Evolutionary conservation across 2,329 filamentous ascomycete genomes (phyloP).

Genomic region (Dothideomycetes sp.): DNA sequence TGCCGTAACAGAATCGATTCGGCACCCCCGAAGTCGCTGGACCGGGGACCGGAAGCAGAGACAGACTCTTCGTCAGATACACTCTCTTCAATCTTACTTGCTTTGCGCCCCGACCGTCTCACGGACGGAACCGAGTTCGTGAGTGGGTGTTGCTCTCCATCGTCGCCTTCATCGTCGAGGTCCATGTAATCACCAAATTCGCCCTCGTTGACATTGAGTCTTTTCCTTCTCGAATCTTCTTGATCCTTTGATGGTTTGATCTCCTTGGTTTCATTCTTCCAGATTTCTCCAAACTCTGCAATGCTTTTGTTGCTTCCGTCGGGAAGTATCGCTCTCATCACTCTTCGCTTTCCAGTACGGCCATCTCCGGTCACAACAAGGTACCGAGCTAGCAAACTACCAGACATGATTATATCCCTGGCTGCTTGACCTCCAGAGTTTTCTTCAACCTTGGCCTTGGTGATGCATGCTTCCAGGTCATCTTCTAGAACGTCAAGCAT

Average conservation of each 20-base stretch:
- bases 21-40: conserved; percentile 24
- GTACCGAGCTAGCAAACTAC: conserved; percentile 53
- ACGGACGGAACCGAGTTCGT: conserved; percentile 8
- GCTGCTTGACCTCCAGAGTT: conserved; percentile 11
- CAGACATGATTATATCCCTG: conserved; percentile 24
- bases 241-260: conserved; percentile 33
- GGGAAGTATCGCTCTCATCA: conserved; percentile 57
- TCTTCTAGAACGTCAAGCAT: conserved; percentile 68
- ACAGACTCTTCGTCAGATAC: conserved; percentile 1
- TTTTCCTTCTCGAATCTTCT: conserved; percentile 32
- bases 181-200: conserved; percentile 51
- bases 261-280: conserved; percentile 50
- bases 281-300: conserved; percentile 54
- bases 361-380: conserved; percentile 29
- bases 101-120: conserved; percentile 2
- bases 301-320: conserved; percentile 45
- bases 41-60: conserved; percentile 8
- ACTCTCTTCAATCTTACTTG: conserved; percentile 1
- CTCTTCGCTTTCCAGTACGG: conserved; percentile 34
- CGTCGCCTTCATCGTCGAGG: conserved; percentile 28
- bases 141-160: conserved; percentile 19
- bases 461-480: conserved; percentile 52
- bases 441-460: conserved; percentile 9
- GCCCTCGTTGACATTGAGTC: conserved; percentile 47
- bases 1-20: conserved; percentile 53